Evolutionary conservation across 805 yeast genomes (phyloP).

Genomic region (Ogataea haglerorum): DNA sequence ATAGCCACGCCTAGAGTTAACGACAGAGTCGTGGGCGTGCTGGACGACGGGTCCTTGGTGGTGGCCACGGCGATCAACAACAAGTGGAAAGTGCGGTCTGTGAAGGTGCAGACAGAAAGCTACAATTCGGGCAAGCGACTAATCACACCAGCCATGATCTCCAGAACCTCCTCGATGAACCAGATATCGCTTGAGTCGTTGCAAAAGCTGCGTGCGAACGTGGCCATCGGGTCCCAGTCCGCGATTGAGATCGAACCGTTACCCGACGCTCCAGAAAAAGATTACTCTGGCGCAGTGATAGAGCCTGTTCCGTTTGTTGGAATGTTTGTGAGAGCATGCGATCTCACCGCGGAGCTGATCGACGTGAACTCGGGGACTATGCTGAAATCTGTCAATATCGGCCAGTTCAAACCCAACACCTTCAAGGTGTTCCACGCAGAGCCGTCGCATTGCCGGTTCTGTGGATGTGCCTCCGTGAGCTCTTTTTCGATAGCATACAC

Average conservation of each 20-base stretch:
- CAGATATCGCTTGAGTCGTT: slow-evolving; percentile 17
- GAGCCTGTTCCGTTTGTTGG: slow-evolving; percentile 69
- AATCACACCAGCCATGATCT: slow-evolving; percentile 37
- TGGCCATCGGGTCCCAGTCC: slow-evolving; percentile 13
- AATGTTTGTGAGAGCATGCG: slow-evolving; percentile 61
- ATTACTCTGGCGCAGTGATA: slow-evolving; percentile 33
- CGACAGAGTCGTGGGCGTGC: slow-evolving; percentile 61
- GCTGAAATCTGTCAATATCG: slow-evolving; percentile 58
- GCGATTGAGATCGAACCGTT: slow-evolving; percentile 6
- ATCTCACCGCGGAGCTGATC: slow-evolving; percentile 57
- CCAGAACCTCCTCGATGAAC: slow-evolving; percentile 25
- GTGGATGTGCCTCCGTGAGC: slow-evolving; percentile 82
- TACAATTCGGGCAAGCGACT: slow-evolving; percentile 42
- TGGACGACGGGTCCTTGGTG: slow-evolving; percentile 47
- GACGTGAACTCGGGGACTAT: slow-evolving; percentile 79
- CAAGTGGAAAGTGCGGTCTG: slow-evolving; percentile 57
- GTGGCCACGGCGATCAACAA: slow-evolving; percentile 66
- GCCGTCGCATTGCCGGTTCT: slow-evolving; percentile 85
- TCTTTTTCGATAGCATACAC: slow-evolving; percentile 73
- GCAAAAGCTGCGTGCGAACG: slow-evolving; percentile 11
- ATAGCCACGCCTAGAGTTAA: slow-evolving; percentile 69
- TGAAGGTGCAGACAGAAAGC: slow-evolving; percentile 43
- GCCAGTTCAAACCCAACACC: slow-evolving; percentile 55
- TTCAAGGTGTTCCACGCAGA: slow-evolving; percentile 75
- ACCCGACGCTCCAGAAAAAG: slow-evolving; percentile 2